A percentile compares a stretch with the other conserved stretches of the same genome.
phyloP scores from a whole-genome alignment of 2,329 filamentous ascomycete species.

The Aureobasidium sp. region DNA sequence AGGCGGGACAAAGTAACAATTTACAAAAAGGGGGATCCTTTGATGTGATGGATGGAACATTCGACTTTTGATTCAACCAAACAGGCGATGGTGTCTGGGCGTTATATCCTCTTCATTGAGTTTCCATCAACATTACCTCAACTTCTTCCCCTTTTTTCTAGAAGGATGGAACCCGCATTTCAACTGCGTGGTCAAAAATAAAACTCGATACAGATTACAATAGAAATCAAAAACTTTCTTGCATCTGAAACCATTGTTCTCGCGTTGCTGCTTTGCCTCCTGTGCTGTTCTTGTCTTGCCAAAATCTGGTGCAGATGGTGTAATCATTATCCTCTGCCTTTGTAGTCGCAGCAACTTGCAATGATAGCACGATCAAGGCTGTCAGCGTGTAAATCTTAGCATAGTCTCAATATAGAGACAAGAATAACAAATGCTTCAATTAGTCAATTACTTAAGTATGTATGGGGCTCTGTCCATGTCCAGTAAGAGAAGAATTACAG shows the following conservation, averaged over 20 bases:
- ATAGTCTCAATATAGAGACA: not conserved
- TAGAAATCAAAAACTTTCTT: not conserved
- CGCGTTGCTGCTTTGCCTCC: too few relatives aligned
- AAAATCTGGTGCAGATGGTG: not conserved
- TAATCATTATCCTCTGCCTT: not conserved
- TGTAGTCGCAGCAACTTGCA: not conserved
- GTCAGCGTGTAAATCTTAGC: too few relatives aligned
- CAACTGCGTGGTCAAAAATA: slow-evolving; percentile 13
- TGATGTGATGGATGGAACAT: slow-evolving; percentile 22
- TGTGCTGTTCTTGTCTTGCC: not conserved
- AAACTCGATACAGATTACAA: slow-evolving; percentile 1
- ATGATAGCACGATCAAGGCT: not conserved
- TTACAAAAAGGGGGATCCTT: slow-evolving; percentile 46
- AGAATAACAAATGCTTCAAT: not conserved
- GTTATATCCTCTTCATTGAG: not conserved
- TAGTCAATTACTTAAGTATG: not conserved
- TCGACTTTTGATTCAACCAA: slow-evolving; percentile 26
- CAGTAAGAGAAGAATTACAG: not conserved
- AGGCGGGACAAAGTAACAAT: slow-evolving; percentile 45
- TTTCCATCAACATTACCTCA: not conserved
- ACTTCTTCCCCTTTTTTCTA: not conserved
- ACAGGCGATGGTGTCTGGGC: slow-evolving; percentile 9
- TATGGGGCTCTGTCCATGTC: not conserved
- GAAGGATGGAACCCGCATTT: slow-evolving; percentile 13
- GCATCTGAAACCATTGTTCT: not conserved